Conservation (phyloP, 768 basidiomycete species). For the Tylopilus cervinicoccineus region DNA sequence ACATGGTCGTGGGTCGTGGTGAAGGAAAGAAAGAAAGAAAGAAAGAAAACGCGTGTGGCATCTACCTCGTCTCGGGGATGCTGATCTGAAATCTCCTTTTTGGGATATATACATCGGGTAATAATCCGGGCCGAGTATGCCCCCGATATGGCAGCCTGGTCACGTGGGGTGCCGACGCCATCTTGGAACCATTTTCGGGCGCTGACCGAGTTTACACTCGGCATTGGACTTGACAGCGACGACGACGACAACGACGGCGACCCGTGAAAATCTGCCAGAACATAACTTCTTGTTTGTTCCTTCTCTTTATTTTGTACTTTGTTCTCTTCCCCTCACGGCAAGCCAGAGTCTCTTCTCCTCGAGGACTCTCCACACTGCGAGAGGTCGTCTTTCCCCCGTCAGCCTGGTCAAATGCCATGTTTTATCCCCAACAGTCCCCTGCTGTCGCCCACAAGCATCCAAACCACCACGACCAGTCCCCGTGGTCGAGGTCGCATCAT, state of each 20-base stretch:
- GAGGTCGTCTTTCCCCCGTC: conserved; percentile 4
- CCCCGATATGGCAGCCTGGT: conserved; percentile 17
- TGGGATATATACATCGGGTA: not conserved
- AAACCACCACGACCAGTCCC: conserved; percentile 69
- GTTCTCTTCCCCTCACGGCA: not conserved
- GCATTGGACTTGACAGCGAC: conserved; percentile 16
- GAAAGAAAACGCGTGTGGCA: no score
- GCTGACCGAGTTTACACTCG: conserved; percentile 21
- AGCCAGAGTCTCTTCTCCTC: conserved; percentile 9
- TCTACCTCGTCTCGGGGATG: conserved; percentile 15
- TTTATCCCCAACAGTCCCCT: conserved; percentile 82
- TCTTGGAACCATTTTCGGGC: conserved; percentile 24
- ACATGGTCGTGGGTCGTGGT: conserved; percentile 39
- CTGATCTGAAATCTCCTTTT: conserved; percentile 18
- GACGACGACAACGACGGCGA: conserved; percentile 14
- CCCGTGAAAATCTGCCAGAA: conserved; percentile 14
- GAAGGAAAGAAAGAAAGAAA: conserved; percentile 2
- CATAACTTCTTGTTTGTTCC: conserved; percentile 17
- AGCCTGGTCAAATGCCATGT: conserved; percentile 54
- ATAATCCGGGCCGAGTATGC: conserved; percentile 11
- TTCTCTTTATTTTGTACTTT: not conserved
- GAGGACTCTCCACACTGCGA: conserved; percentile 4
- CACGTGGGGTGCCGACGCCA: conserved; percentile 16
- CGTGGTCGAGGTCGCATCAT: conserved; percentile 65
- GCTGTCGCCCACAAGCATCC: conserved; percentile 74